Conservation (phyloP, 1,139 yeast genomes). For the Candida buenavistaensis region DNA sequence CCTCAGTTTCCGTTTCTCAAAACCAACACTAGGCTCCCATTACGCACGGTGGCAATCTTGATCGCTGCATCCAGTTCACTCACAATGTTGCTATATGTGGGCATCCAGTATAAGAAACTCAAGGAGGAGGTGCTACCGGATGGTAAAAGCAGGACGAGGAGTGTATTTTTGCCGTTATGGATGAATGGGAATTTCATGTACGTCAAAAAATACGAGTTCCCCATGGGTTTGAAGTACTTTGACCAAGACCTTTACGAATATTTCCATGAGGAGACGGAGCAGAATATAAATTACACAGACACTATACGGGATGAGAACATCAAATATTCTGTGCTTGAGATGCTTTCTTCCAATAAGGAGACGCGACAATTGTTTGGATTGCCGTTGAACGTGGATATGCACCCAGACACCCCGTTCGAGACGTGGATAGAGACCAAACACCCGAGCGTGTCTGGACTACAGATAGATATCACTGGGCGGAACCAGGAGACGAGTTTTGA, state of each 20-base stretch:
- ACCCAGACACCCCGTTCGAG: constrained; percentile 15
- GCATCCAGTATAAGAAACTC: constrained; percentile 21
- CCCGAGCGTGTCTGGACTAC: constrained; percentile 33
- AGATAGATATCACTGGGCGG: constrained; percentile 19
- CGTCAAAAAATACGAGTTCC: constrained; percentile 22
- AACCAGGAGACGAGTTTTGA: constrained; percentile 5
- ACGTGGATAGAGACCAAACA: constrained; percentile 33
- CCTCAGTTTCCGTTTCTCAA: too few species aligned
- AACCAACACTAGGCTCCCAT: constrained; percentile 17
- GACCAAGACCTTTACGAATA: constrained; percentile 23
- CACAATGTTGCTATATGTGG: constrained; percentile 26
- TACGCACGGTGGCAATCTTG: constrained; percentile 23
- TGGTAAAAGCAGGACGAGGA: constrained; percentile 8
- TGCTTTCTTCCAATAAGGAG: constrained; percentile 21
- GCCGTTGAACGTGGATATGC: constrained; percentile 23
- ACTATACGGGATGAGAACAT: constrained; percentile 23
- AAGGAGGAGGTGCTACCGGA: constrained; percentile 12
- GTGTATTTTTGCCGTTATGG: constrained; percentile 35
- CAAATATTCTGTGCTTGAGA: constrained; percentile 30
- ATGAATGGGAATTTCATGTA: constrained; percentile 26
- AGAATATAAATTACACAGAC: constrained; percentile 6
- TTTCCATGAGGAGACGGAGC: constrained; percentile 18
- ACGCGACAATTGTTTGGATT: constrained; percentile 29
- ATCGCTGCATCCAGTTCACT: constrained; percentile 24
- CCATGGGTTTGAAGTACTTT: constrained; percentile 25